These are phyloP conservation scores for Fusarium brachygibbosum DNA, from an alignment of 2,329 filamentous ascomycete species.

Conservation along the genomic window DNA sequence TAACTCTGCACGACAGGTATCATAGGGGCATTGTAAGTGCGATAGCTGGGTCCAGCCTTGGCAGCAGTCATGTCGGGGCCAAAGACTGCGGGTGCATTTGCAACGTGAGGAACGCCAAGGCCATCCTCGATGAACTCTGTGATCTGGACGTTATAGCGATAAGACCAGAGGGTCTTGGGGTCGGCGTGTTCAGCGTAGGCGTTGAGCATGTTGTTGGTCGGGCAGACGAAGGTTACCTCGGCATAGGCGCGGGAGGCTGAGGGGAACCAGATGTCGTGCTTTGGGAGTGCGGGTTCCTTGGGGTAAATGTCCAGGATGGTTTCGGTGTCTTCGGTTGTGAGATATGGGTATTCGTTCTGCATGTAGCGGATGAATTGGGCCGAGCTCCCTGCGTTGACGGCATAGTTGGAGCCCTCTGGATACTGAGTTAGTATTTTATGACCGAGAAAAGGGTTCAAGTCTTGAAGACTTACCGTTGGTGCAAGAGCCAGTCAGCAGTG, in stretches of 20 bases:
- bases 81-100: constrained; percentile 63
- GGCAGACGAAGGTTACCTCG: constrained; percentile 62
- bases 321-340: constrained; percentile 54
- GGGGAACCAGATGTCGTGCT: constrained; percentile 61
- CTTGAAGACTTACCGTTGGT: constrained; percentile 56
- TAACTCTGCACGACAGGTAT: constrained; percentile 64
- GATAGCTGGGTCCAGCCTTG: constrained; percentile 54
- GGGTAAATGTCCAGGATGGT: constrained; percentile 59
- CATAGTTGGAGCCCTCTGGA: constrained; percentile 63
- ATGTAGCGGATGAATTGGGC: constrained; percentile 58
- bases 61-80: constrained; percentile 56
- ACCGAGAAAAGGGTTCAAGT: background rate
- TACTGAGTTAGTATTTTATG: constrained; percentile 16
- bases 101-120: constrained; percentile 63
- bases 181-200: constrained; percentile 46
- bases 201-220: constrained; percentile 57
- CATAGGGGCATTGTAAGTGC: constrained; percentile 59
- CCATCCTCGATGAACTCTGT: constrained; percentile 53
- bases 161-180: constrained; percentile 57
- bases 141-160: constrained; percentile 65
- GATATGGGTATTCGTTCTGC: constrained; percentile 62
- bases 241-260: constrained; percentile 59
- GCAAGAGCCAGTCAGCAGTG: constrained; percentile 60
- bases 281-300: constrained; percentile 51
- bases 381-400: constrained; percentile 53